Conservation (phyloP, 2,329 filamentous ascomycete genomes). For the Onygenales sp. region DNA sequence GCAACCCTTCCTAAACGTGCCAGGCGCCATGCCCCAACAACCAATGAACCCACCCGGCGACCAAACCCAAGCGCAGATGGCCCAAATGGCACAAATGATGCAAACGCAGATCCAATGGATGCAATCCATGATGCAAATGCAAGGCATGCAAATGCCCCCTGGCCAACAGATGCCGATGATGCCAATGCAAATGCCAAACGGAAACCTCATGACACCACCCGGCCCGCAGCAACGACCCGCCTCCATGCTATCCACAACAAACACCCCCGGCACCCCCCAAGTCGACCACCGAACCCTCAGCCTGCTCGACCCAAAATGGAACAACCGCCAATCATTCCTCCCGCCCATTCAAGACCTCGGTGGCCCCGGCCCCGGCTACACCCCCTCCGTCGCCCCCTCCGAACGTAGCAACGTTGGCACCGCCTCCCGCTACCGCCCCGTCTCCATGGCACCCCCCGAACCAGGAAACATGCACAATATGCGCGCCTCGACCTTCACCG, state of each 20-base stretch:
- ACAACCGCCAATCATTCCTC: conserved; percentile 26
- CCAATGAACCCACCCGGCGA: conserved; percentile 49
- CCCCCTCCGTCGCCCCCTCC: conserved; percentile 86
- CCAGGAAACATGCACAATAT: conserved; percentile 9
- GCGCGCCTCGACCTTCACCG: conserved; percentile 25
- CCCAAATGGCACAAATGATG: conserved; percentile 79
- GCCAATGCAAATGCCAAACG: conserved; percentile 21
- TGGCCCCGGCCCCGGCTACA: conserved; percentile 46
- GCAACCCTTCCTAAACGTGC: conserved; percentile 3
- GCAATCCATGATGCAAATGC: conserved; percentile 58
- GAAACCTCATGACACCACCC: conserved; percentile 18
- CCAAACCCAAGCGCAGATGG: conserved; percentile 70
- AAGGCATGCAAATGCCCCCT: conserved; percentile 38
- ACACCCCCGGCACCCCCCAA: conserved; percentile 19
- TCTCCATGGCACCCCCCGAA: conserved; percentile 53
- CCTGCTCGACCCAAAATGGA: conserved; percentile 59
- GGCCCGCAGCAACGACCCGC: conserved; percentile 33
- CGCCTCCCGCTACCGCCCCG: conserved; percentile 81
- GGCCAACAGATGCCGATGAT: conserved; percentile 17
- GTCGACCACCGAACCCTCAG: conserved; percentile 61
- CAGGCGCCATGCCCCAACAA: conserved; percentile 10
- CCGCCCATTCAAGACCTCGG: conserved; percentile 14
- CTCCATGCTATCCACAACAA: conserved; percentile 36
- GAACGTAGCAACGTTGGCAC: conserved; percentile 91
- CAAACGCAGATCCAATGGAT: conserved; percentile 94